phyloP scores from a whole-genome alignment of 1,284 basidiomycete genomes.

The Vanrija sp. region DNA sequence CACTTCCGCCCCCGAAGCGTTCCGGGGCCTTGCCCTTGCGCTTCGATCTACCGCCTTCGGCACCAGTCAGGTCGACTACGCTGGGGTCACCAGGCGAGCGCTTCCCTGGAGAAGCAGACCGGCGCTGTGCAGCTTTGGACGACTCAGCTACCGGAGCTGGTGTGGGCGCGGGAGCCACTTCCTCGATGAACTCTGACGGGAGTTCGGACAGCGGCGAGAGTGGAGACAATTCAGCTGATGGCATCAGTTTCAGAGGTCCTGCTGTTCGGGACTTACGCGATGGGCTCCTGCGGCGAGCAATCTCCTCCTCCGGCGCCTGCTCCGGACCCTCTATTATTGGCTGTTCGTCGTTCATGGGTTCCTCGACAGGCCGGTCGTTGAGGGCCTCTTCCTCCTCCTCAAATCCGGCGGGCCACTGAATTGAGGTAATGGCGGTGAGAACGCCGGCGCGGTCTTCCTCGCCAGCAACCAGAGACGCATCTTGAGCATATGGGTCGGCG shows the following conservation, averaged over 20 bases:
- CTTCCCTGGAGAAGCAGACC: neutral
- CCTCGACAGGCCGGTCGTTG: neutral
- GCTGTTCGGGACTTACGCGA: neutral
- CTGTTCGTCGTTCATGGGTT: neutral
- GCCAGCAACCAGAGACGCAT: neutral
- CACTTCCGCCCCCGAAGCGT: neutral
- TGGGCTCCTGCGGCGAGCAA: neutral
- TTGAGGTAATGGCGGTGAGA: neutral
- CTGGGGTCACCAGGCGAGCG: neutral
- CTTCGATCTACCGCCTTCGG: neutral
- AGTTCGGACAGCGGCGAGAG: too few relatives aligned
- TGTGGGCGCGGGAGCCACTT: neutral
- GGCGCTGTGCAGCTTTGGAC: conserved; percentile 9
- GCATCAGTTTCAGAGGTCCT: neutral
- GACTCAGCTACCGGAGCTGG: conserved; percentile 5
- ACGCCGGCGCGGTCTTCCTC: neutral
- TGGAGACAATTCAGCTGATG: neutral
- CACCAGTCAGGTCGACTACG: neutral
- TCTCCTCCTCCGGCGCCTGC: neutral
- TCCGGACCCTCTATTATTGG: neutral
- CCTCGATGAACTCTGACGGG: neutral
- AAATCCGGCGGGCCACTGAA: neutral
- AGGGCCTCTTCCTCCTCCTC: neutral
- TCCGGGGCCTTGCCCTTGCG: neutral
- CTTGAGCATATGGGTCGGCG: neutral